Base-by-base conservation (phyloP, 345 rosid species). In the Arabidopsis suecica region DNA sequence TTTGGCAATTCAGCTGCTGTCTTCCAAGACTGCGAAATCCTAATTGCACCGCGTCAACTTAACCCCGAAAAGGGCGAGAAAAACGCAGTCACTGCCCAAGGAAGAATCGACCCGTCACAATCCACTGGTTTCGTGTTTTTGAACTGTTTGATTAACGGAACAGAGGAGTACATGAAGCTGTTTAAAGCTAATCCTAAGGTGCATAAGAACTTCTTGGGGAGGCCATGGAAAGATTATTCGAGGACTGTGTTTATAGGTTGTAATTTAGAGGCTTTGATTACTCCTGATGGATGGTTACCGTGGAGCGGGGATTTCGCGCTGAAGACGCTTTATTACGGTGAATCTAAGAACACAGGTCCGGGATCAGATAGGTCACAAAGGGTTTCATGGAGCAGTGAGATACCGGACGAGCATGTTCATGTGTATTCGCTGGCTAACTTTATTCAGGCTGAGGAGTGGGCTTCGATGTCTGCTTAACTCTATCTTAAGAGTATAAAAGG, bases 141-240 rank as follows among this genome's bases (percentile, higher is more conserved):
- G 5, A 90, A 88, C 69, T 95, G 99, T 78, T 48, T 69, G 74
- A 82, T 95, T 32, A 89, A 85, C 36, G 97, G 97, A 49, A 95
- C 99, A 0, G 84, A 86, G 59, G 89, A 88, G 49, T 95, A 90
- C 72, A 81, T 88, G 97, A 84, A 61, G 57, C 71, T 89, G 23
- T 92, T 80, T 70, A 34, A 38, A 6, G 81, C 82, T 70, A 89
- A 90, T 1, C 97, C 97, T 3, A 38, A 70, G 18, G 89, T 84
- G 34, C 99, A 95, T 65, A 76, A 49, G 69, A 95, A 79, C 72
- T 95, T 13, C 78, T 76, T 95, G 76, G 98, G 97, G 41, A 78
- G 98, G 84, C 98, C 99, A 1, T 95, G 99, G 99, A 95, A 95
- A 83, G 97, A 95, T 64, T 95, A 66, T 76, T 88, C 97, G 0